A percentile compares a stretch with the other conserved stretches of the same genome.
phyloP scores from a whole-genome alignment of 2,329 filamentous ascomycete species.

The Aspergillus fructus region DNA sequence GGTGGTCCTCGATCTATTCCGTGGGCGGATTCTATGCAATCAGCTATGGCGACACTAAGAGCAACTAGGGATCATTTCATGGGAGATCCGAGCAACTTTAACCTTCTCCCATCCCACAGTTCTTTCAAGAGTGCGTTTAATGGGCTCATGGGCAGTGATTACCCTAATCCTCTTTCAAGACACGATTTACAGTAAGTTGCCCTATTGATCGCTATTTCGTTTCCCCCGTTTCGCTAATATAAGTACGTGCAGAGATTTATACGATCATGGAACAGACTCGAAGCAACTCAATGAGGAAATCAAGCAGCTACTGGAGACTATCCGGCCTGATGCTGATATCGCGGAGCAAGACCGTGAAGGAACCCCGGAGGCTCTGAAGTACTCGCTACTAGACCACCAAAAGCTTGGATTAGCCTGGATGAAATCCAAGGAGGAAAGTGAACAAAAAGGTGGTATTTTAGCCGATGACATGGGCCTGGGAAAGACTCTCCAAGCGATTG shows the following conservation, averaged over 20 bases:
- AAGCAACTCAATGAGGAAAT: constrained; percentile 64
- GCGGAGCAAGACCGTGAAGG: constrained; percentile 62
- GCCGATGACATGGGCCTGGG: constrained; percentile 82
- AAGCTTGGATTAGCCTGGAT: constrained; percentile 76
- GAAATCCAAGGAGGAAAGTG: constrained; percentile 69
- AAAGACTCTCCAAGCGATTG: constrained; percentile 79
- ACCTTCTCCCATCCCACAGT: background rate
- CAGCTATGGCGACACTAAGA: constrained; percentile 21
- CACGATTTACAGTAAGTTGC: constrained; percentile 15
- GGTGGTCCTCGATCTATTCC: constrained; percentile 5
- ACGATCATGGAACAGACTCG: constrained; percentile 41
- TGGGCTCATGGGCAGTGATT: background rate
- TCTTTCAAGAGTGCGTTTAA: background rate
- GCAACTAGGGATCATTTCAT: constrained; percentile 9
- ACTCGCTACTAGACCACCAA: constrained; percentile 76
- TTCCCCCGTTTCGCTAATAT: background rate
- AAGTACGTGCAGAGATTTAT: constrained; percentile 15
- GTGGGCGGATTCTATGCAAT: constrained; percentile 19
- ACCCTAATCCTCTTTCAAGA: background rate
- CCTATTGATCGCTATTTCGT: background rate
- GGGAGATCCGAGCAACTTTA: background rate
- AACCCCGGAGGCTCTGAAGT: constrained; percentile 68
- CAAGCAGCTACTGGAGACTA: constrained; percentile 68
- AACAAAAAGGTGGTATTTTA: constrained; percentile 72
- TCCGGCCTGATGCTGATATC: constrained; percentile 69